Conservation (phyloP, 768 basidiomycete species). For the Pisolithus marmoratus region DNA sequence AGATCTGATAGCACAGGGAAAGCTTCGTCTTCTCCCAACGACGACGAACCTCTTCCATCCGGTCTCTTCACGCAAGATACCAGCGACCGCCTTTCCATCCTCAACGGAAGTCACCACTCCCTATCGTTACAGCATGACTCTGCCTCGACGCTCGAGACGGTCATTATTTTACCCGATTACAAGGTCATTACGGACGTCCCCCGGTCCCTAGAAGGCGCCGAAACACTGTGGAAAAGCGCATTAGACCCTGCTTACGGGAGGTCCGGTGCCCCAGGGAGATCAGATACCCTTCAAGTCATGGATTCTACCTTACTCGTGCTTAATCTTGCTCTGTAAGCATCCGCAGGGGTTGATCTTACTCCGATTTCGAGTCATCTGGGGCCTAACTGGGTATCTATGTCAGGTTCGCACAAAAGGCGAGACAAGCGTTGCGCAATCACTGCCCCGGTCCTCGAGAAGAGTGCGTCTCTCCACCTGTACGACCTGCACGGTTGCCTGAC, state of each 20-base stretch:
- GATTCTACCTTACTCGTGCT: conserved; percentile 84
- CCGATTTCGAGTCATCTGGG: neutral
- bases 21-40: neutral
- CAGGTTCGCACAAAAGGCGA: conserved; percentile 89
- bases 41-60: conserved; percentile 18
- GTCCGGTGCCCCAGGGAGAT: conserved; percentile 37
- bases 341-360: neutral
- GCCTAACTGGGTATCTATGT: neutral
- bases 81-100: conserved; percentile 55
- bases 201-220: conserved; percentile 57
- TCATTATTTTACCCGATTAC: conserved; percentile 91
- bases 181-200: conserved; percentile 73
- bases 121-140: conserved; percentile 52
- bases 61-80: conserved; percentile 59
- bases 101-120: conserved; percentile 73
- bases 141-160: conserved; percentile 52
- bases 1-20: neutral
- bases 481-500: conserved; percentile 7
- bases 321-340: conserved; percentile 82
- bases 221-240: conserved; percentile 57
- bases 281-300: conserved; percentile 57
- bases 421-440: conserved; percentile 90
- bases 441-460: conserved; percentile 75
- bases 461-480: conserved; percentile 33
- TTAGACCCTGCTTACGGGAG: conserved; percentile 56